These are phyloP conservation scores for Parasarocladium wereldwijsianum DNA, from an alignment of 2,329 filamentous ascomycete genomes.

Conservation along the genomic window DNA sequence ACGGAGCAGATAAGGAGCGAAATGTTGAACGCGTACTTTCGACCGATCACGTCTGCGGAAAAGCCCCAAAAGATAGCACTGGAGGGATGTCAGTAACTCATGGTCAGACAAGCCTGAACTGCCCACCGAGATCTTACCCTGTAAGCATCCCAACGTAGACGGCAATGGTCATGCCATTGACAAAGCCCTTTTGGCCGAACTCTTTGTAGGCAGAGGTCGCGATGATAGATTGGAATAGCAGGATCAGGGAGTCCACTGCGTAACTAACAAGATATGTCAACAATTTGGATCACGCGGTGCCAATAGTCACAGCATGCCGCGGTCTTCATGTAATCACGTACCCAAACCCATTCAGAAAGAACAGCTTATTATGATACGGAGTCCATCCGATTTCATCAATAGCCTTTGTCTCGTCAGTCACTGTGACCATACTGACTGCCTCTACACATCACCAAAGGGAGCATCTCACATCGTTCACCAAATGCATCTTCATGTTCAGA, in stretches of 20 bases:
- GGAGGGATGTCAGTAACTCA: no score
- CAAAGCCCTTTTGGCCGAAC: constrained; percentile 38
- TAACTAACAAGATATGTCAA: no score
- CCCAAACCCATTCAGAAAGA: constrained; percentile 47
- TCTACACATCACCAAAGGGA: no score
- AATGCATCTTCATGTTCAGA: constrained; percentile 51
- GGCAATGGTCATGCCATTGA: constrained; percentile 44
- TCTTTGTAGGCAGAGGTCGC: constrained; percentile 41
- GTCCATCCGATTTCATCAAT: constrained; percentile 49
- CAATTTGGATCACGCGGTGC: no score
- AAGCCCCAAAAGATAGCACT: constrained; percentile 56
- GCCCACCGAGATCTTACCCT: no score
- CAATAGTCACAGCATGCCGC: constrained; percentile 14
- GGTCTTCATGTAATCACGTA: constrained; percentile 8
- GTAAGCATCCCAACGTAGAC: constrained; percentile 40
- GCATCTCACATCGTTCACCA: constrained; percentile 50
- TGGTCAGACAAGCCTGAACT: no score
- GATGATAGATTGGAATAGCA: constrained; percentile 47
- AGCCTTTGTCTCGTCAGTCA: constrained; percentile 14
- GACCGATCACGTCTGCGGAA: constrained; percentile 51
- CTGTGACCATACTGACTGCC: constrained; percentile 1
- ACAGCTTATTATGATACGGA: constrained; percentile 41
- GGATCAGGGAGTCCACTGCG: constrained; percentile 30
- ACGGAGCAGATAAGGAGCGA: constrained; percentile 48
- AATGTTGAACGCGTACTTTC: constrained; percentile 54